Percentiles rank a stretch among this genome's conserved stretches.
phyloP scores from a whole-genome alignment of 2,329 filamentous ascomycete species.

The Capronia americana region DNA sequence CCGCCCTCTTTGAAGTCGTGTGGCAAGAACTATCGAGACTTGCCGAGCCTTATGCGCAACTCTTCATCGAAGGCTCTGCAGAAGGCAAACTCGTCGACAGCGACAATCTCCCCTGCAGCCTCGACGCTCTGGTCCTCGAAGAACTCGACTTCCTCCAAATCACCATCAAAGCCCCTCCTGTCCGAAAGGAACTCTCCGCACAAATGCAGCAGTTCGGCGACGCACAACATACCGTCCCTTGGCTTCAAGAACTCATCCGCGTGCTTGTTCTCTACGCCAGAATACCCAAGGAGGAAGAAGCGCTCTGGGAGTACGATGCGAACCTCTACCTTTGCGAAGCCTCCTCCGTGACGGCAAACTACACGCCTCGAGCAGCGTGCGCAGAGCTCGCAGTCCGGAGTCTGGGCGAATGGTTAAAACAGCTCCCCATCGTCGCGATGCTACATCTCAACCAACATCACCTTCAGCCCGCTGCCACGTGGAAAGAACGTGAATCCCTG shows the following conservation, averaged over 20 bases:
- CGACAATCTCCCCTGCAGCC: slow-evolving; percentile 88
- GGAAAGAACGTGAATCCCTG: slow-evolving; percentile 77
- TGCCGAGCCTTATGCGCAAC: slow-evolving; percentile 74
- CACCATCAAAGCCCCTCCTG: slow-evolving; percentile 83
- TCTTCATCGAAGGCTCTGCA: slow-evolving; percentile 84
- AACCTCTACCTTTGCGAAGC: slow-evolving; percentile 96
- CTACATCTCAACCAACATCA: slow-evolving; percentile 69
- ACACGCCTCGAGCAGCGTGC: slow-evolving; percentile 90
- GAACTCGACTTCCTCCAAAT: slow-evolving; percentile 95
- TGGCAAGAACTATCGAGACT: slow-evolving; percentile 86
- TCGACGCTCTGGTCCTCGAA: slow-evolving; percentile 92
- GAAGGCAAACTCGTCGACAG: slow-evolving; percentile 81
- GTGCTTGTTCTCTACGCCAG: slow-evolving; percentile 84
- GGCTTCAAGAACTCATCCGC: slow-evolving; percentile 87
- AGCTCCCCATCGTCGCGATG: slow-evolving; percentile 77
- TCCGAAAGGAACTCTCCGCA: slow-evolving; percentile 84
- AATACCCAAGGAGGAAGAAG: slow-evolving; percentile 90
- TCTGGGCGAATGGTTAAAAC: slow-evolving; percentile 84
- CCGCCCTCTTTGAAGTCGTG: slow-evolving; percentile 80
- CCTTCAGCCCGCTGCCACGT: slow-evolving; percentile 43
- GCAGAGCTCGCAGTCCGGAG: slow-evolving; percentile 87
- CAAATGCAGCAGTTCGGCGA: slow-evolving; percentile 70
- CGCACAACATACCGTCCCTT: slow-evolving; percentile 69
- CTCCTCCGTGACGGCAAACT: slow-evolving; percentile 92
- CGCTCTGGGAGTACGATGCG: slow-evolving; percentile 94